A percentile compares a stretch with the other conserved stretches of the same genome.
Conservation (phyloP, 2,329 filamentous ascomycete species). For the Cordyceps javanica region DNA sequence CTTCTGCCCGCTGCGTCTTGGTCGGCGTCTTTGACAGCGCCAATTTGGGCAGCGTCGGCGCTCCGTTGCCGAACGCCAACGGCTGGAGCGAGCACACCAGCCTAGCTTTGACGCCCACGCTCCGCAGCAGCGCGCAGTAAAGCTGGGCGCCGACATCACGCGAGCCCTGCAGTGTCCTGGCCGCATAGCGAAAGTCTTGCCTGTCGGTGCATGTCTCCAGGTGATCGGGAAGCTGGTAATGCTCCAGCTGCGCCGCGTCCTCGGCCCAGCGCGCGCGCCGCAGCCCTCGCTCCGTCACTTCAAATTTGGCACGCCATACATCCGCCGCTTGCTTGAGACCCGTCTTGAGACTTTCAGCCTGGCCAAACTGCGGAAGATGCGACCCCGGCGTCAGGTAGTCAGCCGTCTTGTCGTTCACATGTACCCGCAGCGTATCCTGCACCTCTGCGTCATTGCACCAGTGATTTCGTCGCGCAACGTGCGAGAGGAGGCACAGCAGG, state of each 20-base stretch:
- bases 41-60: constrained; percentile 41
- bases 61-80: constrained; percentile 58
- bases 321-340: constrained; percentile 65
- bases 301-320: constrained; percentile 64
- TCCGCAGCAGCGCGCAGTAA: constrained; percentile 80
- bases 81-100: constrained; percentile 88
- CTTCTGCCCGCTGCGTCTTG: constrained; percentile 22
- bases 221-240: constrained; percentile 55
- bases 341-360: constrained; percentile 69
- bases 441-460: constrained; percentile 79
- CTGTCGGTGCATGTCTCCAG: constrained; percentile 63
- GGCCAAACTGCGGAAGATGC: constrained; percentile 65
- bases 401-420: constrained; percentile 61
- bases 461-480: constrained; percentile 69
- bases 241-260: constrained; percentile 51
- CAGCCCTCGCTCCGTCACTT: constrained; percentile 64
- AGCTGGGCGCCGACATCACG: constrained; percentile 85
- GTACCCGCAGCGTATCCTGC: constrained; percentile 57
- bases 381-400: constrained; percentile 62
- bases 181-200: constrained; percentile 66
- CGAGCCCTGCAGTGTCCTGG: constrained; percentile 67
- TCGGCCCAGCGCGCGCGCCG: constrained; percentile 71
- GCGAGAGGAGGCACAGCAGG: constrained; percentile 72
- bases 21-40: constrained; percentile 26
- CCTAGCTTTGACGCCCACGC: constrained; percentile 73